Conservation (phyloP, 371 early-diverging fungal genomes). For the Actinomortierella ambigua region DNA sequence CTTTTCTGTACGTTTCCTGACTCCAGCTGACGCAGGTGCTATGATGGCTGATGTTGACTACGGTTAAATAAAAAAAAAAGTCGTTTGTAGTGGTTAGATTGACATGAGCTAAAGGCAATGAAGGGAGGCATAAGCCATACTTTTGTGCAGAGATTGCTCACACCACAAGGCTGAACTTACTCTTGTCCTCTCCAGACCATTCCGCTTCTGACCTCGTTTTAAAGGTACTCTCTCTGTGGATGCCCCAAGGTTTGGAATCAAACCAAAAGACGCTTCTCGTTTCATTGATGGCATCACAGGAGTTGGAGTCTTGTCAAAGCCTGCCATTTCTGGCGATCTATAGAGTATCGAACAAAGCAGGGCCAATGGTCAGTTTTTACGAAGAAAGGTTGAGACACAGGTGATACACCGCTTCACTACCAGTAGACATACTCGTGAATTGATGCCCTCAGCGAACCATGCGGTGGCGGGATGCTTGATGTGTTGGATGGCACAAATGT, state of each 20-base stretch:
- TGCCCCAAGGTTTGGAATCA: constrained; percentile 1
- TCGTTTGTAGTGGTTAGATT: background rate
- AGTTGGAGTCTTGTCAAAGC: background rate
- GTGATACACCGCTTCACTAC: no score
- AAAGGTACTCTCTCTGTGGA: constrained; percentile 21
- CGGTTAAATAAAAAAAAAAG: background rate
- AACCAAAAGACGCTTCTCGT: background rate
- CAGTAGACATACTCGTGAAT: constrained; percentile 10
- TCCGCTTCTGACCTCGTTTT: constrained; percentile 19
- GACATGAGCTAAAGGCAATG: background rate
- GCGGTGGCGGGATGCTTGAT: background rate
- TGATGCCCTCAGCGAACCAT: background rate
- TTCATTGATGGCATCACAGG: background rate
- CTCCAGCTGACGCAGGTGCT: constrained; percentile 21
- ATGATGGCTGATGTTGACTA: constrained; percentile 28
- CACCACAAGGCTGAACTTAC: background rate
- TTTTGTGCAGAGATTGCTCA: background rate
- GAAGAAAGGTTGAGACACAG: no score
- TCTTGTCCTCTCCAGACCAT: constrained; percentile 12
- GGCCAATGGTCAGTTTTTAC: no score
- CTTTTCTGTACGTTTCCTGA: constrained; percentile 12
- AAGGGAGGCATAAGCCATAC: background rate
- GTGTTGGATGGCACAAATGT: constrained; percentile 7
- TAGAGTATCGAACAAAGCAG: no score
- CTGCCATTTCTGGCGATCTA: background rate